Evolutionary conservation across 495 filamentous ascomycete genomes (phyloP).

Genomic region (Bombardia bombarda): DNA sequence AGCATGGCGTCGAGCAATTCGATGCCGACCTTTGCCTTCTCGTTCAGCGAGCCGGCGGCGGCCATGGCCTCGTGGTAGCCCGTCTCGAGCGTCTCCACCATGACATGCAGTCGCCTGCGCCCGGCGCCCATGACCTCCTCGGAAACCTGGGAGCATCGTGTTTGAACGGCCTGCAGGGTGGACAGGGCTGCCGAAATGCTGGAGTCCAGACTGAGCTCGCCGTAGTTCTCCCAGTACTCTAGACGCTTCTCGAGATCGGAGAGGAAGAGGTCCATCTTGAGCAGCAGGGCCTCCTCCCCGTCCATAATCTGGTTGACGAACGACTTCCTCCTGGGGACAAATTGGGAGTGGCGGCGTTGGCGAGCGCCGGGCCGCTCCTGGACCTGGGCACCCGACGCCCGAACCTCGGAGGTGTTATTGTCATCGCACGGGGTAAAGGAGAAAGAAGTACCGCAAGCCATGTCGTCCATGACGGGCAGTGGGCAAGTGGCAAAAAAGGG

Average conservation of each 20-base stretch:
- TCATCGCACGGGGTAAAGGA: conserved; percentile 29
- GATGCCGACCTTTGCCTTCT: conserved; percentile 83
- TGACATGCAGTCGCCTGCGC: conserved; percentile 69
- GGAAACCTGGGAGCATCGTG: conserved; percentile 83
- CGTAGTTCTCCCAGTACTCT: conserved; percentile 83
- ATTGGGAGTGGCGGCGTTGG: conserved; percentile 59
- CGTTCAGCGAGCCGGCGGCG: conserved; percentile 78
- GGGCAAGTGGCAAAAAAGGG: no score
- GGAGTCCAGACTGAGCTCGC: conserved; percentile 72
- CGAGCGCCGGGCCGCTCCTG: conserved; percentile 19
- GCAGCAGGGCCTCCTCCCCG: conserved; percentile 54
- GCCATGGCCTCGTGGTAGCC: conserved; percentile 83
- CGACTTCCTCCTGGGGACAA: conserved; percentile 49
- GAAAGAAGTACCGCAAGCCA: conserved; percentile 25
- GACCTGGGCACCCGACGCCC: conserved; percentile 24
- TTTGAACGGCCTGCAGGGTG: conserved; percentile 78
- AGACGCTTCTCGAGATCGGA: conserved; percentile 78
- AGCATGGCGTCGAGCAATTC: conserved; percentile 78
- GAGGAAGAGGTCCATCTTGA: conserved; percentile 74
- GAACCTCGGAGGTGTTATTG: conserved; percentile 23
- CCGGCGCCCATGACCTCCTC: conserved; percentile 86
- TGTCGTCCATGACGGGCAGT: conserved; percentile 18
- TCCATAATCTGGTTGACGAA: conserved; percentile 57
- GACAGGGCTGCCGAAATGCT: conserved; percentile 74
- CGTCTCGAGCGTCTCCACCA: conserved; percentile 90